Evolutionary conservation across 148 eudicot genomes (phyloP).

Genomic region (Rhododendron henanense): DNA sequence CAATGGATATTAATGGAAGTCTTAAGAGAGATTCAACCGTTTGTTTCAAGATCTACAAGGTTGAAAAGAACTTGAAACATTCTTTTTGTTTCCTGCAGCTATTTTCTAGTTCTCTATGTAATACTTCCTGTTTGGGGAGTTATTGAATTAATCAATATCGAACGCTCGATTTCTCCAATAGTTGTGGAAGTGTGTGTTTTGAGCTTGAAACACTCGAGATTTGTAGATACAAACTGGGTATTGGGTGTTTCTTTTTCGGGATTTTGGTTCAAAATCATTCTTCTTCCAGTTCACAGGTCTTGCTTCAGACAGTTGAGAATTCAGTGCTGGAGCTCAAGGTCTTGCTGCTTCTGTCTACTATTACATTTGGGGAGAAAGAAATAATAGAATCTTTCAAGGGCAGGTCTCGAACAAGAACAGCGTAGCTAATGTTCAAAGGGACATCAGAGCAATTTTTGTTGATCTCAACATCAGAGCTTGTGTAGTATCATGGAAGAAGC

Average conservation of each 20-base stretch:
- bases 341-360: too few species aligned
- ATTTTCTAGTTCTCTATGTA: not conserved
- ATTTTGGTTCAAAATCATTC: too few species aligned
- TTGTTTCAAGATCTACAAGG: not conserved
- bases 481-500: not conserved
- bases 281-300: too few species aligned
- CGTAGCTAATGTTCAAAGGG: not conserved
- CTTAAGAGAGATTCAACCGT: not conserved
- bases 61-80: not conserved
- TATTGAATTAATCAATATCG: not conserved
- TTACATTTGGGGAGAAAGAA: not conserved
- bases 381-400: not conserved
- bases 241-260: too few species aligned
- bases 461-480: not conserved
- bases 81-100: not conserved
- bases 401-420: not conserved
- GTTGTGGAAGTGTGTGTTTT: not conserved
- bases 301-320: too few species aligned
- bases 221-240: too few species aligned
- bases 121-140: not conserved
- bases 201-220: not conserved
- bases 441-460: not conserved
- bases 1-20: not conserved
- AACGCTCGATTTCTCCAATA: not conserved
- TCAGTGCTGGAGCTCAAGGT: too few species aligned